Base-by-base conservation (phyloP, 1,284 basidiomycete species). In the Laetiporus sulphureus region DNA sequence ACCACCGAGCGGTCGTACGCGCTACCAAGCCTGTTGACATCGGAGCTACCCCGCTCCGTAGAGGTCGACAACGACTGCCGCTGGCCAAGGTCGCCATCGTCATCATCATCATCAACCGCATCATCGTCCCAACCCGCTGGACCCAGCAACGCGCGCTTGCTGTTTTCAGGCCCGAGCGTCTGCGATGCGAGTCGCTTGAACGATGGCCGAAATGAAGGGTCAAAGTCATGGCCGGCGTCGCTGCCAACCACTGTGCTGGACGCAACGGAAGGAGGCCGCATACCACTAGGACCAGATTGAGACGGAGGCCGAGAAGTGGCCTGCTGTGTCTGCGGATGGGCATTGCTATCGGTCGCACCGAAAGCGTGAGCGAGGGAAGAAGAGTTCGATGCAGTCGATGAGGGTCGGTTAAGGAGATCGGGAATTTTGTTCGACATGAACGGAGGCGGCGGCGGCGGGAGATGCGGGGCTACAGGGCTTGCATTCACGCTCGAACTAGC, bases 161-260 rank as follows among this genome's bases (percentile, higher is more conserved):
- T 50, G 48, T 68, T 69, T 22, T 66, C 63, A 3, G 82, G 79
- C 1, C 70, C 83, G 4, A 87, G 61, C 5, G 80, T 81, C 62
- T 83, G 79, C 34, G 79, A 83, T 1, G 83, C 74, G 23, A 83
- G 59, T 20, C 84, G 68, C 64, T 87, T 87, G 57, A 84, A 85
- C 21, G 73, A 69, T 11, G 84, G 83, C 2, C 83, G 62, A 31
- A 65, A 53, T 11, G 54, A 53, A 39, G 50, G 58, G 29, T 62
- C 59, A 33, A 56, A 61, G 33, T 49, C 47, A 19, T 32, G 33
- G 6, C 45, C 32, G 45, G 31, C 32, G 33, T 43, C 45, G 56
- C 49, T 39, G 50, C 56, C 44, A 60, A 42, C 37, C 10, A 25
- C 39, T 12, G 44, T 41, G 19, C 25, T 66, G 18, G 67, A 68